Base-by-base conservation (phyloP, 306 rosid genomes). In the Acacia confusa region DNA sequence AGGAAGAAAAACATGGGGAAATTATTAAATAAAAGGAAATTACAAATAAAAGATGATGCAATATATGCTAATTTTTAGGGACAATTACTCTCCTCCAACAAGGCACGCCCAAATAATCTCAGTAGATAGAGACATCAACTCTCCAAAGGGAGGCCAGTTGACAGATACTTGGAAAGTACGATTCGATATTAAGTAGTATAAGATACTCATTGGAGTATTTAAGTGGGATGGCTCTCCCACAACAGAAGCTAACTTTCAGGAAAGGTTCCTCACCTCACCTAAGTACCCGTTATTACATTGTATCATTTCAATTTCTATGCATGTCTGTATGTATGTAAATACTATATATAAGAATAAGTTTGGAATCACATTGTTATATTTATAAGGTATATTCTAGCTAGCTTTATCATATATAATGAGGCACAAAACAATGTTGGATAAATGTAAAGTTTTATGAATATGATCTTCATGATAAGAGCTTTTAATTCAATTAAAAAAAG, bases 1-100 rank as follows among this genome's bases (percentile, higher is more conserved):
- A 73, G 40, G 73, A 74, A 43, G 76, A 48, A 55, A 78, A 86
- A 41, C 75, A 71, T 24, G 67, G 30, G n/a, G 61, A 24, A n/a
- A 71, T 79, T 15, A 82, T 71, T 48, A 78, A 43, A 72, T 16
- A 22, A 45, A 28, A 74, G 64, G 64, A 78, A 77, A 66, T 53
- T 45, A 53, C 4, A 28, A 27, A 73, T 28, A 55, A n/a, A 9
- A 32, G 19, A 52, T 28, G 10, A 3, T 50, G 20, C 74, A 72
- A 67, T 38, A 70, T 25, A 17, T 52, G 45, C 38, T 12, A 53
- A 48, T 74, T 78, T 57, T 64, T 36, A 32, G 19, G 67, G 32
- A 4, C 4, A 61, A 27, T 25, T 61, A 13, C 9, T 27, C 36
- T 27, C 67, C 67, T 8, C 67, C 67, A 1, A 25, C 1, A 2